Conservation (phyloP, 1,284 basidiomycete genomes). For the Pseudozyma hubeiensis region DNA sequence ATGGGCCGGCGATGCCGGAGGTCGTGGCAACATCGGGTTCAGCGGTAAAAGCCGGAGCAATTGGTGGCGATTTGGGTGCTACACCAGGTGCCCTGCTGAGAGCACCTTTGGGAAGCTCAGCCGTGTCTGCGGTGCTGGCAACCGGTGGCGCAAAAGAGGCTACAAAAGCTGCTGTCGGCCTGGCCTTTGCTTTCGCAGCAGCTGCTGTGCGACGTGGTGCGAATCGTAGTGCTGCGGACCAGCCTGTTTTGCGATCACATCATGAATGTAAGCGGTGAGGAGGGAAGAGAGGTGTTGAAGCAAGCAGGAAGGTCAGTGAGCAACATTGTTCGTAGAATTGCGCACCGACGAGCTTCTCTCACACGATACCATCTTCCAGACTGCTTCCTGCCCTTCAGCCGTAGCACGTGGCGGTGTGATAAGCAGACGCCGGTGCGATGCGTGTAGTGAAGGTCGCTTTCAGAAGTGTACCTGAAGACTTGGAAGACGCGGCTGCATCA, state of each 20-base stretch:
- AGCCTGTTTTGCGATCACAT: conserved; percentile 26
- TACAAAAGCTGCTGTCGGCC: conserved; percentile 41
- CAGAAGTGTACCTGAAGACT: conserved; percentile 52
- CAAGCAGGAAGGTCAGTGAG: conserved; percentile 27
- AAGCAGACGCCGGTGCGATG: not conserved
- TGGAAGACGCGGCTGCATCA: conserved; percentile 13
- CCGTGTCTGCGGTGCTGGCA: not conserved
- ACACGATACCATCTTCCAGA: not conserved
- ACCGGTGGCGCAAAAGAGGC: conserved; percentile 28
- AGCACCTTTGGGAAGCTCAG: conserved; percentile 8
- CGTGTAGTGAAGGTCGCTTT: conserved; percentile 3
- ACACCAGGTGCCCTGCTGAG: conserved; percentile 28
- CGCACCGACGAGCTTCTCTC: not conserved
- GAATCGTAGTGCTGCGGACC: conserved; percentile 61
- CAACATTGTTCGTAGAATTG: conserved; percentile 16
- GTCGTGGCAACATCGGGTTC: not conserved
- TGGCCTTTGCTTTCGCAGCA: conserved; percentile 24
- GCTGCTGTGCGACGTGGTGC: conserved; percentile 47
- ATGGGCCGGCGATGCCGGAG: not conserved
- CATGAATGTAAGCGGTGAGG: not conserved
- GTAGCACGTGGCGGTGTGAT: not conserved
- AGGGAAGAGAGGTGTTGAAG: no score
- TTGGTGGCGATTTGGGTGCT: conserved; percentile 9
- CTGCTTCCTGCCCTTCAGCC: not conserved
- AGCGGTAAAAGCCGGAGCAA: not conserved